Base-by-base conservation (phyloP, 257 asterid genomes). In the Verbena officinalis region DNA sequence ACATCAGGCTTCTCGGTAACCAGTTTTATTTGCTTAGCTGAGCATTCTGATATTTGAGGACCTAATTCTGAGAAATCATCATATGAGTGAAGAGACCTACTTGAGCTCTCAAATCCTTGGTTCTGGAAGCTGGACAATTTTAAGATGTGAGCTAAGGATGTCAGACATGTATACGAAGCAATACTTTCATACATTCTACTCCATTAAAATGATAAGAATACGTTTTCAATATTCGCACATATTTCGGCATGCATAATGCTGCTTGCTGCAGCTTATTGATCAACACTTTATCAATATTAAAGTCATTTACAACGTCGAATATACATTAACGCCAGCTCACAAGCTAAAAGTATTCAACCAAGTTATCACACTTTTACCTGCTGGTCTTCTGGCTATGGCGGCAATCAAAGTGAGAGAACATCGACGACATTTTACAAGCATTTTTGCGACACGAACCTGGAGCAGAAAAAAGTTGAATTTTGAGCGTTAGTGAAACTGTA, bases 21-120 rank as follows among this genome's bases (percentile, higher is more conserved):
- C 68, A 73, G 52, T 67, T 68, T 74, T 52, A 74, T 65, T 30
- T 24, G 70, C 57, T 65, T 33, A 59, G 58, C 51, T 17, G 56
- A 36, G 63, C 23, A 48, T 24, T 67, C 74, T 9, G 70, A 55
- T 45, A 48, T 55, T 22, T 74, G 67, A 4, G 83, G 78, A 48
- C 83, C 91, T 62, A 84, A 69, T 61, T 84, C 91, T 15, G 72
- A 60, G 76, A 84, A 80, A 7, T n/a, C 62, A 14, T 76, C 81
- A 56, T 80, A 70, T 45, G 71, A 33, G 54, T 73, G 78, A 62
- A 53, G 23, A 62, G 38, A 21, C 69, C 70, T 73, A 21, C 58
- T 70, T 42, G 72, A 70, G 69, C 69, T 59, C 78, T 69, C 50
- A 68, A 67, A 45, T 42, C 76, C 68, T 74, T 53, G 77, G 43